Evolutionary conservation across 768 basidiomycete genomes (phyloP), one percentile per base, ranked within the genome.

Genomic region (Pisolithus albus): DNA sequence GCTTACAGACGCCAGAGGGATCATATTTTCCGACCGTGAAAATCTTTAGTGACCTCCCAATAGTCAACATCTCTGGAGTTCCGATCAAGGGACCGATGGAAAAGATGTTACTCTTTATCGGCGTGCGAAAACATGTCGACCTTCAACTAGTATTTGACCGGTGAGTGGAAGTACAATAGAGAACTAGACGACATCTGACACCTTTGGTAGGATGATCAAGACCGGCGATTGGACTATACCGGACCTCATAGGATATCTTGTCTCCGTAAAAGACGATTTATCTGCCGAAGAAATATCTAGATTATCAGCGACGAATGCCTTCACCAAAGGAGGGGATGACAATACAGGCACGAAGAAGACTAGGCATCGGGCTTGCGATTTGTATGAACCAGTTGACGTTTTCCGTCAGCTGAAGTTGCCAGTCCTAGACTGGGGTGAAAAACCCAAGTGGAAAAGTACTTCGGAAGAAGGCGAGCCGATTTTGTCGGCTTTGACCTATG

Each of bases 81-180:
- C 49, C 64, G 0, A 72, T 93, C 57, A 92, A 88, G 63, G 85
- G 84, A 1, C 67, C 73, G 5, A 63, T 91, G 57, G 92, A 94
- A 62, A 84, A 80, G 56, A 65, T 91, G 3, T 67, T 92, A 6
- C 72, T 79, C 26, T 78, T 76, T 2, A 70, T 97, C 0, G 95
- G 92, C 10, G 90, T 97, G 10, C 80, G 92, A 16, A 90, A 83
- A 63, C 92, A 94, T 56, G 92, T 97, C 7, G 89, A 97, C 53
- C 74, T 97, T 2, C 93, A 97, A 64, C 73, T 96, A 3, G 78
- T 99, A n/a, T 99, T 99, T 63, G 81, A 86, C 49, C 77, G 93
- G 84, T 88, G 49, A 46, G 73, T 57, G 2, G 9, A 39, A 9
- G n/a, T 28, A 39, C 42, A 16, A 24, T 8, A 40, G 46, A 28